Base-by-base conservation (phyloP, 352 stramenopile species). In the Pythium brachiatum region DNA sequence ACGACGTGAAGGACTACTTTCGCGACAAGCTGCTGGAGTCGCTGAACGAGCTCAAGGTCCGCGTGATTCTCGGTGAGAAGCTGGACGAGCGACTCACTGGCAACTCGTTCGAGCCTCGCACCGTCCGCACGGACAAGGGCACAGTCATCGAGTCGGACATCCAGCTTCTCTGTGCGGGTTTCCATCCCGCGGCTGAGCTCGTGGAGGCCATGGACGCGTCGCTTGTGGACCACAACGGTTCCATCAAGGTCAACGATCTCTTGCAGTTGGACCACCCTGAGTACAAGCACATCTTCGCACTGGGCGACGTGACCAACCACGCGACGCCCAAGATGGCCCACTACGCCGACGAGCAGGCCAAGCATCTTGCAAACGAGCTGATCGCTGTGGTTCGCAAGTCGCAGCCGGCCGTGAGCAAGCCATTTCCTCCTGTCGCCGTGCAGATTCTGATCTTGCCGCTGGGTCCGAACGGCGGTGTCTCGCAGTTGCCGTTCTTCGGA, bases 291-390 rank as follows among this genome's bases (percentile, higher is more conserved):
- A 68, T 90, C 39, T 88, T 88, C 38, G 78, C 70, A 6, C 9
- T 89, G 8, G 78, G 78, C 25, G 78, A 92, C 39, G 66, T 75
- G 32, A 86, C 72, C 67, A 75, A 79, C 60, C 76, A 89, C 32
- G 27, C 60, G 1, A 70, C 69, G 7, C 71, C 73, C 0, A 91
- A 89, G 55, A 66, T 81, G 62, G 72, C 58, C 7, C n/a, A 8
- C 7, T 27, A 18, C 20, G 56, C 56, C 46, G 34, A 41, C 16
- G 23, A 55, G 9, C 56, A 62, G 31, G 56, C 56, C 27, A 43
- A 53, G 20, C 27, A 62, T 18, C 26, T 62, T 21, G 56, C 36
- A 78, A 43, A 23, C 5, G 62, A 78, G 55, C 46, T 82, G 32
- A 66, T 68, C 31, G 44, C 58, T 1, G 64, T 77, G 44, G 59